phyloP scores from a whole-genome alignment of 139 green algal species.

The Yamagishiella unicocca region DNA sequence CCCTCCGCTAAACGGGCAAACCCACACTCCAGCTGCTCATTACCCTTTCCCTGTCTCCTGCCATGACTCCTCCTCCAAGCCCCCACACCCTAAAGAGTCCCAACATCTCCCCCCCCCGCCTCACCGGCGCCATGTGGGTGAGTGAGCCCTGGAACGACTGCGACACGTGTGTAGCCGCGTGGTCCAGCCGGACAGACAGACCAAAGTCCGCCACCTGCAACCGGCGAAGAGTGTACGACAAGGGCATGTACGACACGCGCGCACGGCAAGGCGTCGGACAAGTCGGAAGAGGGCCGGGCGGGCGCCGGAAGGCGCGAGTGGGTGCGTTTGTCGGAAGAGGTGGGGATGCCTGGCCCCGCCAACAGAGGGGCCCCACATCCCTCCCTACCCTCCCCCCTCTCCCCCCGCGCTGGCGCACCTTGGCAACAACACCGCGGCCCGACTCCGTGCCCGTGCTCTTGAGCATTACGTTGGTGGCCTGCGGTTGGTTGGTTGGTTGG shows the following conservation, averaged over 20 bases:
- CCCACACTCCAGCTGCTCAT: too few species aligned
- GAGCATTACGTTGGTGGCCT: conserved; percentile 73
- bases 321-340: too few species aligned
- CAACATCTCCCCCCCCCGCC: not conserved
- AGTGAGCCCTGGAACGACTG: conserved; percentile 62
- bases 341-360: too few species aligned
- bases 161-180: conserved; percentile 61
- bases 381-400: not conserved
- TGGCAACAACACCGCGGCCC: conserved; percentile 55
- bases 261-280: too few species aligned
- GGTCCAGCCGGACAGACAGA: conserved; percentile 66
- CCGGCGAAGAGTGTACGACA: not conserved
- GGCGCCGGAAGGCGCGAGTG: too few species aligned
- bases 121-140: conserved; percentile 54
- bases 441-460: conserved; percentile 51
- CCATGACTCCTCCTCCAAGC: too few species aligned
- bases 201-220: conserved; percentile 69
- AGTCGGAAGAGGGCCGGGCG: too few species aligned
- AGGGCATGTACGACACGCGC: not conserved
- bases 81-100: too few species aligned
- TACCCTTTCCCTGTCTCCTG: too few species aligned
- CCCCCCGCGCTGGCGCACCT: conserved; percentile 21
- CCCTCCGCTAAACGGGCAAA: too few species aligned
- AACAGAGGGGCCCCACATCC: not conserved
- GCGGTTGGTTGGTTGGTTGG: not conserved